phyloP scores from a whole-genome alignment of 345 rosid species.

The Zanthoxylum bungeanum region DNA sequence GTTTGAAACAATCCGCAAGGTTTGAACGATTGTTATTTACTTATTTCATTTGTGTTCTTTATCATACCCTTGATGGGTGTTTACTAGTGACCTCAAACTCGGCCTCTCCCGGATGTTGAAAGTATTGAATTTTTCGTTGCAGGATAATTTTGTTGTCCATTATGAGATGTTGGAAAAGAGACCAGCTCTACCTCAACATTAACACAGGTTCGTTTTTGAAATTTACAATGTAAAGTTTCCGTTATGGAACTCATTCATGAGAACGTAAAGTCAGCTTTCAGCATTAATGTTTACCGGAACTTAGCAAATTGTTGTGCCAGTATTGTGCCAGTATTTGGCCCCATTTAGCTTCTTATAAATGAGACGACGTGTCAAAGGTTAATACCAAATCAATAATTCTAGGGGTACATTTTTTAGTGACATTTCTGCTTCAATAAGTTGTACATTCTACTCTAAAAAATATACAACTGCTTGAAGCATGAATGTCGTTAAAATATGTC shows the following conservation, averaged over 20 bases:
- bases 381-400: no score
- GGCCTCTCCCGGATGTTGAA: no score
- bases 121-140: constrained; percentile 28
- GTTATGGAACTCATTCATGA: constrained; percentile 30
- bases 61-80: no score
- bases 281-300: constrained; percentile 20
- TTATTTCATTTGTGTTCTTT: background rate
- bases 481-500: no score
- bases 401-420: no score
- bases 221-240: constrained; percentile 57
- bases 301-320: constrained; percentile 24
- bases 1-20: constrained; percentile 85
- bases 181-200: constrained; percentile 82
- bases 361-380: no score
- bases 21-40: constrained; percentile 22
- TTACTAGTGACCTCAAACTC: no score
- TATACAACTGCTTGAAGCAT: no score
- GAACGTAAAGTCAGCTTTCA: constrained; percentile 30
- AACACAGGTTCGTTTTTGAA: constrained; percentile 24
- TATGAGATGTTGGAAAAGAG: constrained; percentile 88
- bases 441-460: no score
- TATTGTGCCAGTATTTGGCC: no score
- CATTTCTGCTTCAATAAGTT: no score
- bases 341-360: background rate
- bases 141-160: constrained; percentile 81